phyloP scores from a whole-genome alignment of 2,329 filamentous ascomycete species.

The Cladosporium sp. region DNA sequence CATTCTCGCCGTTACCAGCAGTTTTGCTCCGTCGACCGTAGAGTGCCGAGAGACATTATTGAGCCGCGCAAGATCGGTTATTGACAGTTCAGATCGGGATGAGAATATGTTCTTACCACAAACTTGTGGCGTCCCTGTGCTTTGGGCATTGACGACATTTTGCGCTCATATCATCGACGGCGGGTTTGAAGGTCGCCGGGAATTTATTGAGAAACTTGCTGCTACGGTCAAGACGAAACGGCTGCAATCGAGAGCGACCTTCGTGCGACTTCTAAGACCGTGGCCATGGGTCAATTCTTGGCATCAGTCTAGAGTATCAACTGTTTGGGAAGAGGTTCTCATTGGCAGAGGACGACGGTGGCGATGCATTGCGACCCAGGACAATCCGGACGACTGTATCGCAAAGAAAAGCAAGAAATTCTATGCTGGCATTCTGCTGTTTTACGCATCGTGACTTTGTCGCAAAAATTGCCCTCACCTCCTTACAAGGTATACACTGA shows the following conservation, averaged over 20 bases:
- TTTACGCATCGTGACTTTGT: background rate
- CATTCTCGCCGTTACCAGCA: background rate
- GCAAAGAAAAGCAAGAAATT: background rate
- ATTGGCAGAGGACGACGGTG: background rate
- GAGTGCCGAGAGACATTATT: background rate
- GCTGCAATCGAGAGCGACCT: background rate
- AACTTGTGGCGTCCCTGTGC: background rate
- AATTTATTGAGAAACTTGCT: background rate
- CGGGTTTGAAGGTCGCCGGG: background rate
- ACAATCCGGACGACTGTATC: background rate
- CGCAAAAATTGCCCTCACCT: background rate
- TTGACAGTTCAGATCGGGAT: background rate
- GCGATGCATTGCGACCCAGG: background rate
- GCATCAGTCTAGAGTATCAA: background rate
- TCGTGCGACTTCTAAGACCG: background rate
- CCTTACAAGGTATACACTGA: background rate
- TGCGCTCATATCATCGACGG: background rate
- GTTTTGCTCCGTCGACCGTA: background rate
- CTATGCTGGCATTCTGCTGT: background rate
- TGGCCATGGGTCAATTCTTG: background rate
- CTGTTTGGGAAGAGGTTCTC: background rate
- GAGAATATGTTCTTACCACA: too few species aligned
- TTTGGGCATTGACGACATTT: background rate
- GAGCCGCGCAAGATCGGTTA: background rate
- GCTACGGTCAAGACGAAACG: background rate